Conservation (phyloP, 805 yeast species). For the Pichia exigua region DNA sequence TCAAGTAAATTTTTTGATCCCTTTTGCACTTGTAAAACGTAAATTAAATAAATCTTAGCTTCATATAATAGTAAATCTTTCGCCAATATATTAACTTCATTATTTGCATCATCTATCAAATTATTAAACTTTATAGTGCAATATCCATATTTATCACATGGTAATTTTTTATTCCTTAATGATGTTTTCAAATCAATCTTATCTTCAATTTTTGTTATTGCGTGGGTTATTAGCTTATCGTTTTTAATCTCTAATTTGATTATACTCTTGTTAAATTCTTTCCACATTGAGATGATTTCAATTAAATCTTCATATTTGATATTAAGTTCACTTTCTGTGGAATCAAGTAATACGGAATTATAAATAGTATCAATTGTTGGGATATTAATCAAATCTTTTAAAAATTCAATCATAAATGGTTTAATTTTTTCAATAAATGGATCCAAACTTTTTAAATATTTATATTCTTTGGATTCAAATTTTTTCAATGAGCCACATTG, state of each 20-base stretch:
- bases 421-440: slow-evolving; percentile 53
- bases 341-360: slow-evolving; percentile 45
- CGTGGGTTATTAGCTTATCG: slow-evolving; percentile 4
- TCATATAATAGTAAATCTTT: slow-evolving; percentile 50
- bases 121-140: slow-evolving; percentile 3
- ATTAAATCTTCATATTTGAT: slow-evolving; percentile 40
- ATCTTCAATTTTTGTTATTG: slow-evolving; percentile 4
- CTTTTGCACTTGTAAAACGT: slow-evolving; percentile 78
- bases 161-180: slow-evolving; percentile 23
- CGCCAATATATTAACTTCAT: slow-evolving; percentile 3
- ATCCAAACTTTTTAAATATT: slow-evolving; percentile 72
- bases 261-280: slow-evolving; percentile 32
- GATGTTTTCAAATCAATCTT: slow-evolving; percentile 18
- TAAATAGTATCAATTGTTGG: slow-evolving; percentile 53
- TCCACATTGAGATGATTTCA: slow-evolving; percentile 34
- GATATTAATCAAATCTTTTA: slow-evolving; percentile 43
- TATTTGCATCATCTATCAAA: not conserved
- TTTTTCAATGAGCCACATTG: slow-evolving; percentile 65
- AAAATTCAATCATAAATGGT: slow-evolving; percentile 37
- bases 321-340: slow-evolving; percentile 42
- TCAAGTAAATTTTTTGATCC: slow-evolving; percentile 49
- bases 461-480: slow-evolving; percentile 46
- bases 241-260: not conserved
- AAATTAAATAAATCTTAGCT: slow-evolving; percentile 74
- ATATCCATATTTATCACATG: slow-evolving; percentile 13